Base-by-base conservation (phyloP, 192 early-diverging fungal genomes). In the Entophlyctis luteolus region DNA sequence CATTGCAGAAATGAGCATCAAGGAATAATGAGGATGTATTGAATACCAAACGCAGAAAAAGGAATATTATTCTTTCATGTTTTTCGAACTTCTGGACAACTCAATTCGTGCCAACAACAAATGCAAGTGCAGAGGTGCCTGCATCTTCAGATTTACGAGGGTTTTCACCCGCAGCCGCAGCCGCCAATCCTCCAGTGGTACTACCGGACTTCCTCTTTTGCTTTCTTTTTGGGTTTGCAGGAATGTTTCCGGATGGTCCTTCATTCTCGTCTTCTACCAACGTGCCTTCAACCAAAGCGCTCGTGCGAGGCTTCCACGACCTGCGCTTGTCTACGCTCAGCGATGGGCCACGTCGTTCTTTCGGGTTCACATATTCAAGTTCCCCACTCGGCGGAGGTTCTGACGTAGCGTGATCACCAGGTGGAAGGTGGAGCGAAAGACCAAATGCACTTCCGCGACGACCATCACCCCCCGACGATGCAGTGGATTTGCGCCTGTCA, bases 401-500 rank as follows among this genome's bases (percentile, higher is more conserved):
- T 23, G 29, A 16, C 33, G 29, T 8, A 18, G 10, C 0, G 8
- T 28, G 29, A 10, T 28, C 55, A 16, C 55, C 55, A 1, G 34
- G 57, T 39, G 10, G 39, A n/a, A 42, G 57, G 10, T 8, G 57
- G 25, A 27, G 37, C 37, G 10, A 59, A 25, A 6, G 57, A 59
- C 57, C 37, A 42, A 3, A 14, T 35, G 8, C 39, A 27, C 32
- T 66, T 66, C 63, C 55, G 8, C 63, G n/a, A 29, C 63, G 48
- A 3, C 63, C 16, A 12, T 63, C 48, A 20, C 28, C 62, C 4
- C 18, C 46, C 4, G 63, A 66, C 52, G 63, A 66, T 5, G 63
- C 63, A 8, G 52, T 34, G 12, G 63, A 66, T 37, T 47, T 66
- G 48, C 50, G 63, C 37, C 42, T 66, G 16, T 66, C 63, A 36